A percentile compares a stretch with the other conserved stretches of the same genome.
These are phyloP conservation scores for Oidium heveae DNA, from an alignment of 2,329 filamentous ascomycete species.

Conservation along the genomic window DNA sequence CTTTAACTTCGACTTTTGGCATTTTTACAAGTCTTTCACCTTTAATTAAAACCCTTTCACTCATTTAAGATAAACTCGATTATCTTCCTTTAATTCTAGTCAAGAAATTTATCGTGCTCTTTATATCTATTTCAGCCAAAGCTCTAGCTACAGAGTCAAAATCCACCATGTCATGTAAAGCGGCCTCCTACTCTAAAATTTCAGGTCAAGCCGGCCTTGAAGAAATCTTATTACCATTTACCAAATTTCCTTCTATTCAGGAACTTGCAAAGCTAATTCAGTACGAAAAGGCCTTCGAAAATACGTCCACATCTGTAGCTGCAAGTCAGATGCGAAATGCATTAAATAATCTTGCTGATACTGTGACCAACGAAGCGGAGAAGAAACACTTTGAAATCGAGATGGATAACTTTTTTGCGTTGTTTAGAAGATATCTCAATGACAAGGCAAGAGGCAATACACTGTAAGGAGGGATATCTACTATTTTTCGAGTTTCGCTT, in stretches of 20 bases:
- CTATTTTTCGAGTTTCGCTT: slow-evolving; percentile 6
- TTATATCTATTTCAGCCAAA: too few relatives aligned
- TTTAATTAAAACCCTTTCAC: too few relatives aligned
- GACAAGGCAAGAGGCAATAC: slow-evolving; percentile 97
- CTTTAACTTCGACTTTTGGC: too few relatives aligned
- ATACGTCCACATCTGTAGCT: slow-evolving; percentile 93
- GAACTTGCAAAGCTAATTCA: slow-evolving; percentile 15
- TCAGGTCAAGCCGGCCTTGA: background rate
- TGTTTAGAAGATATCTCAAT: slow-evolving; percentile 94
- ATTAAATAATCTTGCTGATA: slow-evolving; percentile 76
- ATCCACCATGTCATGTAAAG: background rate
- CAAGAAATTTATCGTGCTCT: too few relatives aligned
- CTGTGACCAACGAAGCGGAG: slow-evolving; percentile 54
- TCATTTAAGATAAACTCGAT: too few relatives aligned
- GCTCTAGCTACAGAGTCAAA: too few relatives aligned
- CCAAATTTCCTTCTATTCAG: slow-evolving; percentile 1
- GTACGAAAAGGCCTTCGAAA: slow-evolving; percentile 71
- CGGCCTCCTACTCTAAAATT: background rate
- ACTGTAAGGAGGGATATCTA: slow-evolving; percentile 26
- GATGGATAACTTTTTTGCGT: slow-evolving; percentile 99
- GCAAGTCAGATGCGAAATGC: slow-evolving; percentile 98
- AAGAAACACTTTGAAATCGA: slow-evolving; percentile 96
- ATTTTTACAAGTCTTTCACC: too few relatives aligned
- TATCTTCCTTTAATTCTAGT: too few relatives aligned
- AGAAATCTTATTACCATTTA: background rate